Evolutionary conservation across 495 filamentous ascomycete species (phyloP).

Genomic region (Rusavskia elegans): DNA sequence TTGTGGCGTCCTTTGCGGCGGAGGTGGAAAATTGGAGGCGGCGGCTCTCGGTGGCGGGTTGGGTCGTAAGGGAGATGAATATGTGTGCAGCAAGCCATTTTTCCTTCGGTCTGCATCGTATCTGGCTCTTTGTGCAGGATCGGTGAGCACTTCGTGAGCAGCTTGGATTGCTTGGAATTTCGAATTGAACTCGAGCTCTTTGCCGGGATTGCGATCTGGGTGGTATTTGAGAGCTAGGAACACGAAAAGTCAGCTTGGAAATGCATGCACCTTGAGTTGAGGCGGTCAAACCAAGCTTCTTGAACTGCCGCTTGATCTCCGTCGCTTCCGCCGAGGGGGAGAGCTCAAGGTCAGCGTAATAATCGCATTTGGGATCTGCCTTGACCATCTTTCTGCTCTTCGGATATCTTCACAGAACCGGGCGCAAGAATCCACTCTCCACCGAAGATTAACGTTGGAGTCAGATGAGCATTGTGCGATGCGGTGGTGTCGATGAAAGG

Average conservation of each 20-base stretch:
- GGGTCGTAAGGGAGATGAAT: conserved; percentile 7
- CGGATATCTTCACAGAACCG: neutral
- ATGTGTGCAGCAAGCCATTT: conserved; percentile 15
- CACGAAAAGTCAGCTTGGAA: neutral
- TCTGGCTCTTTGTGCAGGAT: conserved; percentile 47
- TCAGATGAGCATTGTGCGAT: no score
- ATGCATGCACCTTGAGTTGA: neutral
- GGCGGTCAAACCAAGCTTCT: conserved; percentile 50
- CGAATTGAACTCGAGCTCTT: conserved; percentile 57
- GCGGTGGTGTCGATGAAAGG: no score
- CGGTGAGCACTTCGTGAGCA: conserved; percentile 68
- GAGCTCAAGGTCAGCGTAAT: conserved; percentile 74
- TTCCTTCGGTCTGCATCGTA: conserved; percentile 60
- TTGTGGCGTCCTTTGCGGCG: conserved; percentile 18
- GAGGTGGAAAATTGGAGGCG: conserved; percentile 12
- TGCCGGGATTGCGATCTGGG: conserved; percentile 77
- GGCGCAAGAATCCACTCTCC: no score
- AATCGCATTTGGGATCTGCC: conserved; percentile 56
- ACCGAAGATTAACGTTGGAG: no score
- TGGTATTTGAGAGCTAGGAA: conserved; percentile 64
- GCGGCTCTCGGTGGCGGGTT: conserved; percentile 13
- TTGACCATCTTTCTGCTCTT: conserved; percentile 47
- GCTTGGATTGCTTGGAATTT: conserved; percentile 76
- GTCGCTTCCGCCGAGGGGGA: conserved; percentile 41
- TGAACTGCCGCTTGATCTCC: conserved; percentile 76